A percentile compares a stretch with the other conserved stretches of the same genome.
phyloP scores from a whole-genome alignment of 202 grass and related monocot genomes.

The Musa balbisiana region DNA sequence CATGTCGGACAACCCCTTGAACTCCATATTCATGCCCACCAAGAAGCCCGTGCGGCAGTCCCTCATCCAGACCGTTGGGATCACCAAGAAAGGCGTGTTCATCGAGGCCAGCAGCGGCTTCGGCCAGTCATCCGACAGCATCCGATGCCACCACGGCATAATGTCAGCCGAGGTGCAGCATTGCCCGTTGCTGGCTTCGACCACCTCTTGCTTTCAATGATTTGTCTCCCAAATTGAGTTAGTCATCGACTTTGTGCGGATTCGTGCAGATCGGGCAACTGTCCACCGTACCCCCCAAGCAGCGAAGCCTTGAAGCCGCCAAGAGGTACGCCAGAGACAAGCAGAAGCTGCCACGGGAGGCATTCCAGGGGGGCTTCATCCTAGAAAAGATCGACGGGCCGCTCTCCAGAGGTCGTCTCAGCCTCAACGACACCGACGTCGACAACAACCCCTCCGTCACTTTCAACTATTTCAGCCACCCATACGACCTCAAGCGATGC shows the following conservation, averaged over 20 bases:
- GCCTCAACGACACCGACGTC: conserved; percentile 38
- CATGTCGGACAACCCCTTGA: conserved; percentile 96
- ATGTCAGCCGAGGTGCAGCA: conserved; percentile 75
- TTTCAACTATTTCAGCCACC: conserved; percentile 83
- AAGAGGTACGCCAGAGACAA: conserved; percentile 34
- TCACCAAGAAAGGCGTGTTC: conserved; percentile 65
- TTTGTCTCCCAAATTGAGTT: too few relatives aligned
- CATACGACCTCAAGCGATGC: conserved; percentile 42
- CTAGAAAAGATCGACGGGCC: conserved; percentile 64
- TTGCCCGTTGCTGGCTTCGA: not conserved
- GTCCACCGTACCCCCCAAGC: conserved; percentile 45
- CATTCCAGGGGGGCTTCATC: conserved; percentile 73
- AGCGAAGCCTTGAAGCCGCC: conserved; percentile 60
- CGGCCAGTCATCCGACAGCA: conserved; percentile 71
- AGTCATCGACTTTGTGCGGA: not conserved
- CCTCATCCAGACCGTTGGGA: conserved; percentile 87
- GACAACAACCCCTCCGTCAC: conserved; percentile 59
- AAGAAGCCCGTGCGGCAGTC: conserved; percentile 68
- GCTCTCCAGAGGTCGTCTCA: conserved; percentile 48
- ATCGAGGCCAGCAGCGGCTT: conserved; percentile 97
- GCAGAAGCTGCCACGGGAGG: conserved; percentile 41
- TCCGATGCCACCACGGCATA: conserved; percentile 90
- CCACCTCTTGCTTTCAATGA: too few relatives aligned
- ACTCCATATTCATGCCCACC: conserved; percentile 91
- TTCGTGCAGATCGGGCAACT: conserved; percentile 56